Conservation (phyloP, 1,139 yeast genomes). For the Eremothecium coryli region DNA sequence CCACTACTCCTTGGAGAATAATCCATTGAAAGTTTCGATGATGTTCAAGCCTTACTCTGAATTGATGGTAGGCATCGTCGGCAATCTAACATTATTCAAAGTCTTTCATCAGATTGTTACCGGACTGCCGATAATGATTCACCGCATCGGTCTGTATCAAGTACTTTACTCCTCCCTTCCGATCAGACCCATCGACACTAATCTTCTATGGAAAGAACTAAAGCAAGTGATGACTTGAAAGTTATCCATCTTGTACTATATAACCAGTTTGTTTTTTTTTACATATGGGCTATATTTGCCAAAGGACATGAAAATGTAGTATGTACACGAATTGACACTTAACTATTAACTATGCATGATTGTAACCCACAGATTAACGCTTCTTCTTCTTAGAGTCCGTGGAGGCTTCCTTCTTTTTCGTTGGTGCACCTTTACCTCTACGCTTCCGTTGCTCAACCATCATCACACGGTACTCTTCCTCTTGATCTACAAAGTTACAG, state of each 20-base stretch:
- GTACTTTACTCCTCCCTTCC: conserved; percentile 45
- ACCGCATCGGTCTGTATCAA: conserved; percentile 39
- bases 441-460: conserved; percentile 62
- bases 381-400: conserved; percentile 34
- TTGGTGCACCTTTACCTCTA: conserved; percentile 91
- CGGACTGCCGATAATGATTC: conserved; percentile 41
- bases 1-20: conserved; percentile 32
- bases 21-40: conserved; percentile 36
- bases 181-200: conserved; percentile 29
- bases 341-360: no score
- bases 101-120: conserved; percentile 35
- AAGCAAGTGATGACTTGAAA: conserved; percentile 9
- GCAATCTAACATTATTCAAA: conserved; percentile 36
- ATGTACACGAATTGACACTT: no score
- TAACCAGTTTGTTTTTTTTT: conserved; percentile 1
- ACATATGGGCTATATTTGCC: conserved; percentile 1
- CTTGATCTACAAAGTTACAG: conserved; percentile 57
- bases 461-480: conserved; percentile 59
- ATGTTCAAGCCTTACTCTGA: conserved; percentile 43
- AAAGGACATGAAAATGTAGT: no score
- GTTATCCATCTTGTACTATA: neutral
- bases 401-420: conserved; percentile 50
- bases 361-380: conserved; percentile 25
- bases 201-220: conserved; percentile 23
- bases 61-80: conserved; percentile 34